These are phyloP conservation scores for Wickerhamomyces alni DNA, from an alignment of 805 yeast genomes.

Conservation along the genomic window DNA sequence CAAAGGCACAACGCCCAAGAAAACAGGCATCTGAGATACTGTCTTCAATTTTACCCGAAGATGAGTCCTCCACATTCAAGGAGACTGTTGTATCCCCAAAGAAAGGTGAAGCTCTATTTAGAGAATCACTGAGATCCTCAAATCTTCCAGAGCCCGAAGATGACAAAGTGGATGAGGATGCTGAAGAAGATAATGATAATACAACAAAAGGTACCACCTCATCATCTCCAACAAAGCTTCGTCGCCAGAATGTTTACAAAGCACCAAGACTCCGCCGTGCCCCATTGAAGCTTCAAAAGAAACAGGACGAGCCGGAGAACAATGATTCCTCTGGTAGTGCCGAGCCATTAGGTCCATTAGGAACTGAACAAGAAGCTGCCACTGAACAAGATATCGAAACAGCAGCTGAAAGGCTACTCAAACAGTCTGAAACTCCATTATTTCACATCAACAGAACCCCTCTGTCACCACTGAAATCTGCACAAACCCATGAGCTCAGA, in stretches of 20 bases:
- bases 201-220: neutral
- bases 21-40: constrained; percentile 24
- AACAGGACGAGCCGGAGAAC: constrained; percentile 17
- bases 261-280: constrained; percentile 42
- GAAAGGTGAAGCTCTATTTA: constrained; percentile 30
- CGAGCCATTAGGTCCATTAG: constrained; percentile 29
- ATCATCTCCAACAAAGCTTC: constrained; percentile 33
- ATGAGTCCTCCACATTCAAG: constrained; percentile 18
- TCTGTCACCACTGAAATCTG: constrained; percentile 18
- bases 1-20: neutral
- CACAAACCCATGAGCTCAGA: constrained; percentile 3
- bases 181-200: constrained; percentile 11
- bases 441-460: constrained; percentile 36
- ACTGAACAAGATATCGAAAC: constrained; percentile 25
- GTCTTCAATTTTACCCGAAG: constrained; percentile 35
- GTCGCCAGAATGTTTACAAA: constrained; percentile 39
- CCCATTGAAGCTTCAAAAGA: constrained; percentile 13
- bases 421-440: constrained; percentile 49
- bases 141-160: constrained; percentile 7
- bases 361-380: constrained; percentile 26
- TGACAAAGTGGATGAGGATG: constrained; percentile 6
- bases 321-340: constrained; percentile 11
- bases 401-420: constrained; percentile 29
- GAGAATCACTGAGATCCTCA: constrained; percentile 13
- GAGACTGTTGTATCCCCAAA: constrained; percentile 18